phyloP scores from a whole-genome alignment of 169 alveolate species.

The Cryptosporidium muris region DNA sequence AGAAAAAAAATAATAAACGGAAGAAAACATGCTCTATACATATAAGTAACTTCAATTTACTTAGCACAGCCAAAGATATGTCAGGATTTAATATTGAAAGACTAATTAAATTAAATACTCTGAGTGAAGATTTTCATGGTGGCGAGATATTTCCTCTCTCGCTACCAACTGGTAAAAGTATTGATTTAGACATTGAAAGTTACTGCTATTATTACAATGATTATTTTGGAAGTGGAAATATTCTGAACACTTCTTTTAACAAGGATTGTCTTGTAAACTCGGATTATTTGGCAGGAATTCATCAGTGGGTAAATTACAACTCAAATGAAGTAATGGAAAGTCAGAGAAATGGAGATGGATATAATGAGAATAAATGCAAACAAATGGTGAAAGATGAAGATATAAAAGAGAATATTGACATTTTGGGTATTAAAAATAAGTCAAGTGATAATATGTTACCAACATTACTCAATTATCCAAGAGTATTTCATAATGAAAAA shows the following conservation, averaged over 20 bases:
- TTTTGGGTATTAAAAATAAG: neutral
- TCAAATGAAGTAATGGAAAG: too few relatives aligned
- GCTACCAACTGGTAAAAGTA: constrained; percentile 55
- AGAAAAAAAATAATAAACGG: too few relatives aligned
- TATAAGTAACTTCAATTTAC: too few relatives aligned
- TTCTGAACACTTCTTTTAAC: constrained; percentile 9
- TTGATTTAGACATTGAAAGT: constrained; percentile 65
- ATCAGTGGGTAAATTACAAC: constrained; percentile 9
- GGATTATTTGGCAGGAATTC: constrained; percentile 1
- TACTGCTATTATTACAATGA: constrained; percentile 53
- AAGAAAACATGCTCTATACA: too few relatives aligned
- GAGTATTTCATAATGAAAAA: neutral
- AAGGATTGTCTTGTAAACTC: neutral
- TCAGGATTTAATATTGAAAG: constrained; percentile 69
- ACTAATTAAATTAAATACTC: constrained; percentile 54
- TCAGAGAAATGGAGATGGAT: too few relatives aligned
- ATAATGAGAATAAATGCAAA: constrained; percentile 7
- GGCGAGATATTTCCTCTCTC: constrained; percentile 40
- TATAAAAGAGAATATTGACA: neutral
- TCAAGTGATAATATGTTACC: constrained; percentile 21
- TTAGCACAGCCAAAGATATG: constrained; percentile 26
- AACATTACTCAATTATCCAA: constrained; percentile 11
- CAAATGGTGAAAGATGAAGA: neutral
- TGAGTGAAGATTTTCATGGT: constrained; percentile 24
- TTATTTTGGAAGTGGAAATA: neutral